A percentile compares a stretch with the other conserved stretches of the same genome.
These are phyloP conservation scores for Clonostachys chloroleuca DNA, from an alignment of 2,329 filamentous ascomycete species.

Conservation along the genomic window DNA sequence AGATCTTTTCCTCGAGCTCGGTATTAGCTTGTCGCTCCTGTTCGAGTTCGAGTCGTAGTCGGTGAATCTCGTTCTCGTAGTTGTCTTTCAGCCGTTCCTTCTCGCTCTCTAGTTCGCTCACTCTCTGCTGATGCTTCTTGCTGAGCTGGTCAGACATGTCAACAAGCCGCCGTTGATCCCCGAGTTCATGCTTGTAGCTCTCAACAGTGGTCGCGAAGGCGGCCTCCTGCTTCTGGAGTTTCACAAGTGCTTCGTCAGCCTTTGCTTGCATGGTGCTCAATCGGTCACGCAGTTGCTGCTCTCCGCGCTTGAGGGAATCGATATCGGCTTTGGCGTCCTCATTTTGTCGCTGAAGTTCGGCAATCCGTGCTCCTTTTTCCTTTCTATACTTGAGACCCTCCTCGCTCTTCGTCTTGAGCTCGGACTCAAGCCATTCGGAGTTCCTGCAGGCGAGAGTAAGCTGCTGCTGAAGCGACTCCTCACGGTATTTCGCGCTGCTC, in stretches of 20 bases:
- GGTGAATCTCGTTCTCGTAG: constrained; percentile 54
- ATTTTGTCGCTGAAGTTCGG: constrained; percentile 81
- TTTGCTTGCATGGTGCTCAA: constrained; percentile 82
- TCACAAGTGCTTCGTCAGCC: constrained; percentile 76
- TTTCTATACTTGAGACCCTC: constrained; percentile 90
- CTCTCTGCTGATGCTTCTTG: constrained; percentile 64
- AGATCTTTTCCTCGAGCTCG: constrained; percentile 41
- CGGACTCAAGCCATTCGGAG: constrained; percentile 88
- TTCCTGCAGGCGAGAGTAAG: constrained; percentile 84
- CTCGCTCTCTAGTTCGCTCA: constrained; percentile 66
- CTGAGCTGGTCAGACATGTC: constrained; percentile 77
- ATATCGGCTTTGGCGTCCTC: constrained; percentile 78
- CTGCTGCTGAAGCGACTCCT: constrained; percentile 87
- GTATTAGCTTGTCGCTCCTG: constrained; percentile 41
- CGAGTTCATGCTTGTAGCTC: constrained; percentile 80
- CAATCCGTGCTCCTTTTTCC: constrained; percentile 86
- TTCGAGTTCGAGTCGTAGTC: constrained; percentile 53
- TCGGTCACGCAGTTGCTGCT: constrained; percentile 74
- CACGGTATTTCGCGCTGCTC: constrained; percentile 81
- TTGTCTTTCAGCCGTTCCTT: constrained; percentile 58
- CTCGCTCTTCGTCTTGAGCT: constrained; percentile 83
- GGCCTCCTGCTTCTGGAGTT: constrained; percentile 82
- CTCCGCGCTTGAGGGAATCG: constrained; percentile 73
- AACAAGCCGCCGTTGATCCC: constrained; percentile 74
- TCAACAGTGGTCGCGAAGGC: constrained; percentile 78